Evolutionary conservation across 2,329 filamentous ascomycete species (phyloP), one percentile per base, ranked within the genome.

Genomic region (Diaporthe citriasiana): DNA sequence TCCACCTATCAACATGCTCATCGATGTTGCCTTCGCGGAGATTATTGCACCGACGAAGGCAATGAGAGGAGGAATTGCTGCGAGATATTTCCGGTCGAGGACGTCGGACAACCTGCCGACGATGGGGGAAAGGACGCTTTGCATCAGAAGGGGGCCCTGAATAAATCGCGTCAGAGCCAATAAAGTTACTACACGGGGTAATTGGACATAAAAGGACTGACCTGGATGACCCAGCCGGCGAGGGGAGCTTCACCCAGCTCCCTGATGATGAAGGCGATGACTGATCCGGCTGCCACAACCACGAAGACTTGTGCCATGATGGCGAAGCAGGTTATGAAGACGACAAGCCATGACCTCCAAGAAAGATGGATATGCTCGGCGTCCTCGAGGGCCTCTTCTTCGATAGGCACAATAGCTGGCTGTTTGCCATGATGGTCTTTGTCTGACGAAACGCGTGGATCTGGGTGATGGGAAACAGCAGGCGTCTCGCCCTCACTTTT

Each of bases 41-140:
- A 90, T 81, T 19, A 89, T 83, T 10, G 87, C 85, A 17, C 89
- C 89, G 13, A 84, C 83, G 73, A 89, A 89, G 4, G 89, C 88
- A 33, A 90, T 84, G 0, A 89, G 79, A 0, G 88, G 88, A 4
- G 88, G 88, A 6, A 87, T 80, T 0, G 87, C 81, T 0, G 88
- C 87, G 22, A 91, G 82, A 65, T 84, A 85, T 78, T 90, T 90
- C 60, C 89, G 83, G 74, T 90, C 87, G 0, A 89, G 79, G 3
- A 90, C 87, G 79, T 91, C 88, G 13, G 88, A 90, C 0, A 91
- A 83, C 5, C 89, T 85, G 15, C 89, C 89, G 3, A 90, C 84
- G 27, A 90, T 84, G 4, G 89, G 89, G 1, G 87, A 89, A 1
- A 90, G 82, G 3, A 89, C 89, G 59, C 83, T 85, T 80, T 90